phyloP scores from a whole-genome alignment of 106 monocot genomes.

The Xerophyta viscosa region DNA sequence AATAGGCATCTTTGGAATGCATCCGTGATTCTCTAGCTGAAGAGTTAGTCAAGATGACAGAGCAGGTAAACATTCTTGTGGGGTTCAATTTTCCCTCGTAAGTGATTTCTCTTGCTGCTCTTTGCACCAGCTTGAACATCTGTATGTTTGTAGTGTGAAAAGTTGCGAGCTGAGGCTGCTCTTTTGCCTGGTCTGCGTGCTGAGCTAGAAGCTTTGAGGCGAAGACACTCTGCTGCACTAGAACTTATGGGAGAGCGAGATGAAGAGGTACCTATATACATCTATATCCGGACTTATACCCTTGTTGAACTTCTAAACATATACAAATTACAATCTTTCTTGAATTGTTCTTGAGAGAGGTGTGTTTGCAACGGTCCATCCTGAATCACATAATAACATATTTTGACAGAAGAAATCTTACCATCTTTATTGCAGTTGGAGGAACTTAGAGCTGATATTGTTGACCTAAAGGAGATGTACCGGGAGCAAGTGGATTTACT shows the following conservation, averaged over 20 bases:
- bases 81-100: background rate
- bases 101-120: too few species aligned
- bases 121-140: too few species aligned
- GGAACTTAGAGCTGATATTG: constrained; percentile 88
- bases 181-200: constrained; percentile 69
- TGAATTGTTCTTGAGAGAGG: too few species aligned
- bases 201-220: constrained; percentile 87
- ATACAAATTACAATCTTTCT: too few species aligned
- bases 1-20: constrained; percentile 77
- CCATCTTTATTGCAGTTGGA: constrained; percentile 86
- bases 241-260: constrained; percentile 99
- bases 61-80: constrained; percentile 25
- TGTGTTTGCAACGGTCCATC: too few species aligned
- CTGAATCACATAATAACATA: too few species aligned
- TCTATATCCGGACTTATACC: constrained; percentile 11
- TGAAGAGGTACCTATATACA: constrained; percentile 60
- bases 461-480: constrained; percentile 98
- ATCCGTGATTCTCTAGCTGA: constrained; percentile 90
- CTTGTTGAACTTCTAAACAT: background rate
- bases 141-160: constrained; percentile 59
- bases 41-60: constrained; percentile 94
- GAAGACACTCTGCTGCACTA: constrained; percentile 83
- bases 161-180: constrained; percentile 56
- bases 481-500: constrained; percentile 94
- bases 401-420: too few species aligned